Conservation (phyloP, 345 rosid species). For the Hibiscus syriacus region DNA sequence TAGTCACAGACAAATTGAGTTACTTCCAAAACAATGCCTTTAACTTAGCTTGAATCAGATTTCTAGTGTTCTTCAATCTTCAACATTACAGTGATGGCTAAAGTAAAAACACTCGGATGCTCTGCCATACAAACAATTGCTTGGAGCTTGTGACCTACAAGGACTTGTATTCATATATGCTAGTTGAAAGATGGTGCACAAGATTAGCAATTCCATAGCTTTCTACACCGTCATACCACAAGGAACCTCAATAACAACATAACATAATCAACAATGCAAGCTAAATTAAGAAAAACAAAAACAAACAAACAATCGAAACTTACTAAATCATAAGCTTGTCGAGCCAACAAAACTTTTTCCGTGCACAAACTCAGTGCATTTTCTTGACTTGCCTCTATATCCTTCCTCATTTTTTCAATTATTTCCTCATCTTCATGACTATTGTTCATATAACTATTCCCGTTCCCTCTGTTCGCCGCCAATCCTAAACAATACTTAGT, state of each 20-base stretch:
- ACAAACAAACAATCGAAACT: slow-evolving; percentile 21
- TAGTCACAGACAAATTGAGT: background rate
- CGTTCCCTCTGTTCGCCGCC: slow-evolving; percentile 53
- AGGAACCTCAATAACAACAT: background rate
- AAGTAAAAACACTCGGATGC: background rate
- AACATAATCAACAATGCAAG: background rate
- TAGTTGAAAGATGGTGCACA: background rate
- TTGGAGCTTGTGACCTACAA: background rate
- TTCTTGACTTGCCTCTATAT: slow-evolving; percentile 75
- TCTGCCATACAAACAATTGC: background rate
- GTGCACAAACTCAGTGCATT: slow-evolving; percentile 79
- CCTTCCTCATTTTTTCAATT: slow-evolving; percentile 67
- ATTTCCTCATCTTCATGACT: slow-evolving; percentile 57
- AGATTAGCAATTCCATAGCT: background rate
- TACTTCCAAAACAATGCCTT: background rate
- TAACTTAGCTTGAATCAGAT: background rate
- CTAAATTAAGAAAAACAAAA: background rate
- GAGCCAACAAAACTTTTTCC: slow-evolving; percentile 81
- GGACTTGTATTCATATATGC: background rate
- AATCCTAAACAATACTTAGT: slow-evolving; percentile 74
- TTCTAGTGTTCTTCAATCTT: slow-evolving; percentile 3
- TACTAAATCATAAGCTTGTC: slow-evolving; percentile 91
- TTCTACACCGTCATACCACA: background rate
- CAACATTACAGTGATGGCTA: background rate
- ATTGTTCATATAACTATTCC: slow-evolving; percentile 24